A percentile compares a stretch with the other conserved stretches of the same genome.
These are phyloP conservation scores for Aleurites moluccanus DNA, from an alignment of 441 rosid species.

Conservation along the genomic window DNA sequence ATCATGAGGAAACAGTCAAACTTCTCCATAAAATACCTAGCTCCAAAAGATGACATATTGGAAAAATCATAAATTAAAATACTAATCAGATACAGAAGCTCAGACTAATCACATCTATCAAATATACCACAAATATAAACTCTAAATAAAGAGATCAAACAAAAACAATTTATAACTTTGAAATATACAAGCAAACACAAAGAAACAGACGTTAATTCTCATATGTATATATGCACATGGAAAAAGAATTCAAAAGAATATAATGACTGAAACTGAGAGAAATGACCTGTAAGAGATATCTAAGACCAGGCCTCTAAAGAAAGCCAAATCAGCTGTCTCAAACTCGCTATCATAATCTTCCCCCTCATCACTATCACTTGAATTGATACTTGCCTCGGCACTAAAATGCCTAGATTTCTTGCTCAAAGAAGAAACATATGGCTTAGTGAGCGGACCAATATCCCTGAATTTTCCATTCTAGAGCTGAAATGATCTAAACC, in stretches of 20 bases:
- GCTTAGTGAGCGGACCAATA: constrained; percentile 28
- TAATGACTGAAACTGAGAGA: background rate
- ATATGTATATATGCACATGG: too few relatives aligned
- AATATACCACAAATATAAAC: background rate
- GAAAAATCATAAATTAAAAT: background rate
- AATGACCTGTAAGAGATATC: constrained; percentile 73
- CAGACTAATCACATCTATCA: background rate
- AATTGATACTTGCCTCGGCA: constrained; percentile 30
- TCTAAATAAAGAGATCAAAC: too few relatives aligned
- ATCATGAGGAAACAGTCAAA: background rate
- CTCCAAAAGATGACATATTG: background rate
- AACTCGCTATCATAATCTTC: constrained; percentile 43
- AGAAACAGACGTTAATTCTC: background rate
- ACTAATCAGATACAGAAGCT: background rate
- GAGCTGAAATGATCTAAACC: constrained; percentile 33
- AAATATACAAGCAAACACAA: background rate
- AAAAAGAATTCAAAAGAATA: background rate
- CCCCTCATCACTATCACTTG: constrained; percentile 31
- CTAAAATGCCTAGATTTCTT: constrained; percentile 31
- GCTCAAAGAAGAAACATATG: constrained; percentile 25
- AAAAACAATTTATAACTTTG: background rate
- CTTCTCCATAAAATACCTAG: background rate
- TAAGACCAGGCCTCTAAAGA: constrained; percentile 79
- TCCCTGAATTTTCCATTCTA: constrained; percentile 29
- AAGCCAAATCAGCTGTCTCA: constrained; percentile 51